Percentiles rank a stretch among this genome's conserved stretches.
phyloP scores from a whole-genome alignment of 2,329 filamentous ascomycete species.

The Aspergillus chevalieri region DNA sequence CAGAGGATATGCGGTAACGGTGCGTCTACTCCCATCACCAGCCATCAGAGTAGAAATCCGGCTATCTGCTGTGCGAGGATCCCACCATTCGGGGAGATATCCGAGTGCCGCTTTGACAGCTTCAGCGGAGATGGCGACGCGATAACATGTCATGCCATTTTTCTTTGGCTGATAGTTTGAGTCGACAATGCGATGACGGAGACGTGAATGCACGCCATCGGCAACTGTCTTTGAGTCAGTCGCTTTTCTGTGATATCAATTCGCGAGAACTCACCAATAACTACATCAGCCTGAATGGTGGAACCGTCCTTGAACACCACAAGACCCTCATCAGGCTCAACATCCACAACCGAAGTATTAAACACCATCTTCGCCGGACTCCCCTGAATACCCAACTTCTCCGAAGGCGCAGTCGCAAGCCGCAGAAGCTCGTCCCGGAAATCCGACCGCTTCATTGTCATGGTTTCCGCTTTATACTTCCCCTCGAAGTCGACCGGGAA shows the following conservation, averaged over 20 bases:
- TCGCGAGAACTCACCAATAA: neutral
- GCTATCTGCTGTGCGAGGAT: neutral
- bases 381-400: neutral
- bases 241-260: too few species aligned
- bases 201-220: slow-evolving; percentile 2
- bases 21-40: slow-evolving; percentile 1
- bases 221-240: neutral
- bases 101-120: neutral
- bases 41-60: neutral
- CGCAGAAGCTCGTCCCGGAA: slow-evolving; percentile 1
- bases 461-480: neutral
- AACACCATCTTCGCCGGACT: slow-evolving; percentile 1
- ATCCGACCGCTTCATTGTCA: neutral
- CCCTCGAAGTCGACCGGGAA: slow-evolving; percentile 1
- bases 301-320: neutral
- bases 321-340: neutral
- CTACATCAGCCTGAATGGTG: neutral
- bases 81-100: slow-evolving; percentile 1
- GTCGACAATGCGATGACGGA: neutral
- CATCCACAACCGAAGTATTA: neutral
- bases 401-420: neutral
- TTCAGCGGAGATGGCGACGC: slow-evolving; percentile 1
- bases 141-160: slow-evolving; percentile 1
- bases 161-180: neutral
- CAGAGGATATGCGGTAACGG: neutral